Evolutionary conservation across 352 stramenopile species (phyloP).

Genomic region (Phytophthora foliorum): DNA sequence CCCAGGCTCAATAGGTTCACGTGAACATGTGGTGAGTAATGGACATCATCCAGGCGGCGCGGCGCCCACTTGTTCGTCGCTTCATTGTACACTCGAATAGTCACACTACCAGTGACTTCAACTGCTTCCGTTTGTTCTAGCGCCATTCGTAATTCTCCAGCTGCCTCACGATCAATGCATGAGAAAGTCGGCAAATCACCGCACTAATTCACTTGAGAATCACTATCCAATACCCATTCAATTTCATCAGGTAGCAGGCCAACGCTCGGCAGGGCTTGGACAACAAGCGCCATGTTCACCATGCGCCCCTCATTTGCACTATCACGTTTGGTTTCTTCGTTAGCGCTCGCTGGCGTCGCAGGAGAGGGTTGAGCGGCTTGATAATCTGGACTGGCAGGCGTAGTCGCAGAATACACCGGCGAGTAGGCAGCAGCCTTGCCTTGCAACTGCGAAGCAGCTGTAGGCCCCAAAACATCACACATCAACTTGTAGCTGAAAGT

Average conservation of each 20-base stretch:
- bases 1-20: neutral
- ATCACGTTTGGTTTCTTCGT: no score
- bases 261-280: neutral
- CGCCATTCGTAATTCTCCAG: slow-evolving; percentile 6
- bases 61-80: slow-evolving; percentile 7
- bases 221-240: neutral
- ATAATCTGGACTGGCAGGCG: no score
- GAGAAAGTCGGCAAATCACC: neutral
- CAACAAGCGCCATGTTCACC: no score
- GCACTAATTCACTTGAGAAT: slow-evolving; percentile 16
- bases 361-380: no score
- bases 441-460: no score
- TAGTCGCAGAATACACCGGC: no score
- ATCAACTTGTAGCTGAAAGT: no score
- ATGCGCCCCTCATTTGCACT: no score
- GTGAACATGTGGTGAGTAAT: neutral
- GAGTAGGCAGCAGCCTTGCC: no score
- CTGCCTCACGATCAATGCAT: slow-evolving; percentile 1
- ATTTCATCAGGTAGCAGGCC: neutral
- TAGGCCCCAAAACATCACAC: no score
- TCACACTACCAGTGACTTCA: neutral
- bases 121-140: slow-evolving; percentile 4
- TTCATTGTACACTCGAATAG: slow-evolving; percentile 5
- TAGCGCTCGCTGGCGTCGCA: no score
- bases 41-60: slow-evolving; percentile 8